Percentiles rank a stretch among this genome's conserved stretches.
Evolutionary conservation across 2,329 filamentous ascomycete genomes (phyloP).

Genomic region (Coniochaeta sp.): DNA sequence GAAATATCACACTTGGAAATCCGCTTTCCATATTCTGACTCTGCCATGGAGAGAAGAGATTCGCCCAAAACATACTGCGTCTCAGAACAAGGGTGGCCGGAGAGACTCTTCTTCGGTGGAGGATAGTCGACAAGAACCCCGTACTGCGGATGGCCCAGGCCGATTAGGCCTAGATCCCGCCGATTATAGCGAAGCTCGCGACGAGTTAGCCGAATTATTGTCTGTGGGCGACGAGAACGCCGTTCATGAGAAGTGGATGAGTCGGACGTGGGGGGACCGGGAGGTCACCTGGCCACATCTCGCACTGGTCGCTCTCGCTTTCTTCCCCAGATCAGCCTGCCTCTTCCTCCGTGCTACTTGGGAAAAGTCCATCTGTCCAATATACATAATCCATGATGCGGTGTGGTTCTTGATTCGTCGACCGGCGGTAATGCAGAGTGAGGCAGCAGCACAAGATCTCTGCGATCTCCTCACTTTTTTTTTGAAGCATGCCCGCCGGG

Average conservation of each 20-base stretch:
- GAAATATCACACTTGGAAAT: background rate
- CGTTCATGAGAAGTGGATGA: constrained; percentile 8
- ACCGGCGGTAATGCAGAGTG: background rate
- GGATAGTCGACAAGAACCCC: background rate
- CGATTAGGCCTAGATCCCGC: background rate
- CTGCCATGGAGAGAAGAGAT: background rate
- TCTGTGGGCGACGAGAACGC: background rate
- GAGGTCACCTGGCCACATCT: constrained; percentile 6
- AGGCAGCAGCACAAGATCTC: background rate
- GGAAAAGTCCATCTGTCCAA: constrained; percentile 5
- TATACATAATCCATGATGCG: constrained; percentile 13
- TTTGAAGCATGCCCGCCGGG: constrained; percentile 6
- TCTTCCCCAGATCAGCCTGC: constrained; percentile 9
- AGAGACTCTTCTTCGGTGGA: background rate
- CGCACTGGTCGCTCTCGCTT: constrained; percentile 9
- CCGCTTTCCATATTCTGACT: background rate
- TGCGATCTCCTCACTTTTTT: constrained; percentile 7
- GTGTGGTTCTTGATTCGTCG: constrained; percentile 9
- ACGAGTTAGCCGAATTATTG: constrained; percentile 3
- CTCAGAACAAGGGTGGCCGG: background rate
- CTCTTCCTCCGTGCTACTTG: constrained; percentile 13
- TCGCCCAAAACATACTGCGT: background rate
- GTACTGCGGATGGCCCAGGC: background rate
- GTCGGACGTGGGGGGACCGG: background rate
- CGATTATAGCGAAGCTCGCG: background rate